Base-by-base conservation (phyloP, 208 protist genomes). In the Acanthamoeba royreba region DNA sequence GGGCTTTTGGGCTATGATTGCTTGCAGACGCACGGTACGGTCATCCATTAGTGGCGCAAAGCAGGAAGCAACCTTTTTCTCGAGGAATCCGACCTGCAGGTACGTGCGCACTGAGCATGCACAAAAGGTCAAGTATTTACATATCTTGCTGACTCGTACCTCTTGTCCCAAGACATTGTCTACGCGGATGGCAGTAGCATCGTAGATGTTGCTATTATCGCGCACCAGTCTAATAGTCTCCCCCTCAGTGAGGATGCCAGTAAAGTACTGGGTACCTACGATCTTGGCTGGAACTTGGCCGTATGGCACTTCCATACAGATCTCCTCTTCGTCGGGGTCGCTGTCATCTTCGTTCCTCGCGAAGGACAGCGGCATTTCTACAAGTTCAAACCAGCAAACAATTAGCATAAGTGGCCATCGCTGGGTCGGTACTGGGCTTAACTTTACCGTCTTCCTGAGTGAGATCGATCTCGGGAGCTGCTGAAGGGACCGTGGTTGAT, bases 281-380 rank as follows among this genome's bases (percentile, higher is more conserved):
- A 86, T 45, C 77, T 49, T 86, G 40, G 77, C 77, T n/a, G 31
- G 40, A 15, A 86, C 46, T 45, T 86, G 77, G 45, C 77, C 77
- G 33, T 43, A 86, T 38, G 77, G 77, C 8, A 86, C n/a, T n/a
- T 86, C 77, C 77, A 86, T 86, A n/a, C 19, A 55, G 35, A 86
- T 55, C 45, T 86, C 77, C 25, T 86, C 77, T 17, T 86, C 77
- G 40, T 86, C 77, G 9, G 42, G 4, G 5, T 86, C 77, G 25
- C 28, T n/a, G 5, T 77, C 66, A 11, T 77, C 66, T 69, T 28
- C 58, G 7, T 5, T 77, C 35, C n/a, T 5, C 35, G 3, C 31
- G 66, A 17, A 77, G 15, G 35, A 17, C n/a, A 43, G 4, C 7
- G 35, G n/a, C 3, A 77, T 4, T 7, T 77, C 35, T 77, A 45